phyloP scores from a whole-genome alignment of 192 early-diverging fungal species.

The Entomortierella lignicola region DNA sequence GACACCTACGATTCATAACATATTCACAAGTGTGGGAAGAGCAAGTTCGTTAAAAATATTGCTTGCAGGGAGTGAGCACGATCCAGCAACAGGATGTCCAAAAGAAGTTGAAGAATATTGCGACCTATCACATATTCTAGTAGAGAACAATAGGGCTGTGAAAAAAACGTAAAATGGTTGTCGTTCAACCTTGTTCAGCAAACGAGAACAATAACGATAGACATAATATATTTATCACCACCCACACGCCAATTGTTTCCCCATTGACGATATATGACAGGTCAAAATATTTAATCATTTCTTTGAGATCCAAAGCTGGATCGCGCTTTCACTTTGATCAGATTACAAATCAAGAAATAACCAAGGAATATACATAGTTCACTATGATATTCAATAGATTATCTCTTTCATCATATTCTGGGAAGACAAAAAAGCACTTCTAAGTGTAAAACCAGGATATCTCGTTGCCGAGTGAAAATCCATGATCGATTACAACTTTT shows the following conservation, averaged over 20 bases:
- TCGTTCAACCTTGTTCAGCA: not conserved
- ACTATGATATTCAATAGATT: not conserved
- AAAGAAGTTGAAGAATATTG: not conserved
- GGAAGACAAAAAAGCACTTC: slow-evolving; percentile 30
- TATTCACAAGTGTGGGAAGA: not conserved
- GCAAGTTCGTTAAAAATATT: slow-evolving; percentile 5
- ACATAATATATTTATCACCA: not conserved
- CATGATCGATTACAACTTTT: not conserved
- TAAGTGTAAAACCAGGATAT: not conserved
- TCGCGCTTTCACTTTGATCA: slow-evolving; percentile 54
- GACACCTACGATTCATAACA: slow-evolving; percentile 48
- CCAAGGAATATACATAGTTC: not conserved
- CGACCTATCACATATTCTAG: not conserved
- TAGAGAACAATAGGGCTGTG: slow-evolving; percentile 5
- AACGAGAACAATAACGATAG: not conserved
- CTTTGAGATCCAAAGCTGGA: slow-evolving; percentile 31
- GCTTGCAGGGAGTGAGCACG: slow-evolving; percentile 3
- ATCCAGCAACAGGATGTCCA: slow-evolving; percentile 11
- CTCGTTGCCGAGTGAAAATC: not conserved
- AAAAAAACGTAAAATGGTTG: not conserved
- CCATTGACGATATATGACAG: not conserved
- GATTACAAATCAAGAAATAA: slow-evolving; percentile 24
- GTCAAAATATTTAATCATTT: not conserved
- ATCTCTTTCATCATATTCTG: slow-evolving; percentile 12
- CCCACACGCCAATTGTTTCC: not conserved